Evolutionary conservation across 139 green algal genomes (phyloP).

Genomic region (Chlorella ohadii): DNA sequence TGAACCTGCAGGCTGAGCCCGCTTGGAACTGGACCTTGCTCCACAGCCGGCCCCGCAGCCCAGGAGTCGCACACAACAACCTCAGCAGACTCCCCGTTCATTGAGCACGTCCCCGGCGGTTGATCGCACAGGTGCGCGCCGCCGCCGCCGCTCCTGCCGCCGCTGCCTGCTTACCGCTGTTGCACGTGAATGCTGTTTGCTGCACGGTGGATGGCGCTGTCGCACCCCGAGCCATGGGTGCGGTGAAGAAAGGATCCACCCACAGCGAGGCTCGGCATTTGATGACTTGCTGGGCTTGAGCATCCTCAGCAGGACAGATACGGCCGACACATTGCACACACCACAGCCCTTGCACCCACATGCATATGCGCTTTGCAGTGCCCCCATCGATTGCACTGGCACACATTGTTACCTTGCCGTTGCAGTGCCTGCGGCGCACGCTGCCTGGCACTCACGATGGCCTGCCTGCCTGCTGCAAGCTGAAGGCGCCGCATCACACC

Average conservation of each 20-base stretch:
- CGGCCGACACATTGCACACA: no score
- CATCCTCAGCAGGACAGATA: constrained; percentile 30
- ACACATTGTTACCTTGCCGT: no score
- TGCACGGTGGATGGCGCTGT: constrained; percentile 19
- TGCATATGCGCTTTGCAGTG: no score
- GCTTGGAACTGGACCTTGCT: no score
- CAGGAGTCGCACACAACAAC: not conserved
- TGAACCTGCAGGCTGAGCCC: no score
- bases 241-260: constrained; percentile 36
- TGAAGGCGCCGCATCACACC: no score
- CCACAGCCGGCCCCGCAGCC: not conserved
- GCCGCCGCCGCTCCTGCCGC: not conserved
- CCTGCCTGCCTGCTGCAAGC: no score
- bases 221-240: constrained; percentile 22
- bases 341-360: not conserved
- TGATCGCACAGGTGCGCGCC: not conserved
- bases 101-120: no score
- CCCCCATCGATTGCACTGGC: no score
- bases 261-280: constrained; percentile 2
- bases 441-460: no score
- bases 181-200: no score
- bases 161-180: not conserved
- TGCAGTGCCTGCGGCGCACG: no score
- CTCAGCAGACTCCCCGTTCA: not conserved
- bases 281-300: constrained; percentile 19